Base-by-base conservation (phyloP, 495 filamentous ascomycete genomes). In the Neurospora hispaniola region DNA sequence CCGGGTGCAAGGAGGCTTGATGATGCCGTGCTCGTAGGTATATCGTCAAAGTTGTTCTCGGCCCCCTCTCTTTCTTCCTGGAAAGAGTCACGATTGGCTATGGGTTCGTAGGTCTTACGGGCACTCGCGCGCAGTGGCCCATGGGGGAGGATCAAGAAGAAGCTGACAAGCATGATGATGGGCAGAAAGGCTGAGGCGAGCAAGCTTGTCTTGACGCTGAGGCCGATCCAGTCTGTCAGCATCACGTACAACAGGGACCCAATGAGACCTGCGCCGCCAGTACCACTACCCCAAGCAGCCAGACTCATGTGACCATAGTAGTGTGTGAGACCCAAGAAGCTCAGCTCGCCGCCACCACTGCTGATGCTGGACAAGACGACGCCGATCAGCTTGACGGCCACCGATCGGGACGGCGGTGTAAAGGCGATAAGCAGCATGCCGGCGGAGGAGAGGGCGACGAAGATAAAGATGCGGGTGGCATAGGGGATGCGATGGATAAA, bases 261-360 rank as follows among this genome's bases (percentile, higher is more conserved):
- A 7, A 94, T 82, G 75, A 99, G 78, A 2, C 96, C 96, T 2
- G 96, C 96, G 0, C 90, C 96, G 4, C 96, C 96, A 0, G 96
- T 98, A 0, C 96, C 96, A 76, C 91, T 94, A 0, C 94, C 91
- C 96, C 96, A 99, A 14, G 93, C 90, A 5, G 95, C 96, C 59
- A 98, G 83, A 75, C 93, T 94, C 79, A 93, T 92, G n/a, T 86
- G 89, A 0, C 96, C 96, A 75, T 98, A 98, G 80, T 90, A 97
- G 79, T 99, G 96, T 38, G 96, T 97, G 76, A 99, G 79, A 4
- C 93, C 90, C 18, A 99, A 81, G 77, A 99, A 97, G 75, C 90
- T 94, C 66, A 97, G 81, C 84, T 98, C 96, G 7, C 96, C 96
- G 8, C 84, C 90, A 11, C 96, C 96, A 72, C 90, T 92, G 59